Evolutionary conservation across 768 basidiomycete species (phyloP), one percentile per base, ranked within the genome.

Genomic region (Boletus bicolor): DNA sequence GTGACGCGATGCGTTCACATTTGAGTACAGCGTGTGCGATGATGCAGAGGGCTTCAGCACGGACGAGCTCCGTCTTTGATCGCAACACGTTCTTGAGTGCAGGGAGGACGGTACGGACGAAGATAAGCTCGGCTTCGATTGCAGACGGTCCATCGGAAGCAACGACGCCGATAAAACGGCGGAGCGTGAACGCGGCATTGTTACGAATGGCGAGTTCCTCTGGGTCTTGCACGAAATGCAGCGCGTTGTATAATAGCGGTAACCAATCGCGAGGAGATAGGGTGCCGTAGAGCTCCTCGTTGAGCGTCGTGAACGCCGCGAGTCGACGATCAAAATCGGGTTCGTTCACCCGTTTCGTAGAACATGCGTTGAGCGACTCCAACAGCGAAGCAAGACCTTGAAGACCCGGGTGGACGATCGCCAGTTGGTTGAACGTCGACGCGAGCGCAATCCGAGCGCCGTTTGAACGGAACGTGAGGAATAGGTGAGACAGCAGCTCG

Each of bases 281-380:
- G 0, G 74, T 70, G 47, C 66, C 59, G 66, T 87, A 82, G 17
- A 79, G 51, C 0, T 69, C 73, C 57, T 94, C 93, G 69, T 93
- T 96, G 47, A 98, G 73, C 12, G 67, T 68, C 1, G 82, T 76
- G 72, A 92, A 97, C 0, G 91, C 93, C 1, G 72, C 68, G 3
- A 98, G 75, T 2, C 97, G 87, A 30, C 83, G 80, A 54, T 95
- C 91, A 60, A 97, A 98, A 69, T 98, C 93, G 3, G 94, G 91
- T 66, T 98, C 94, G 54, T 96, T 93, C 35, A 93, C 70, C 7
- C 93, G 81, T 63, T 84, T 88, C 1, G 71, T 70, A 1, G 94
- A 96, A 67, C 87, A 99, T 0, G 96, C 86, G 64, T 98, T 98
- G 59, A 98, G 77, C 0, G 78, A 78, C 8, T 79, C 80, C 51